Evolutionary conservation across 495 filamentous ascomycete genomes (phyloP), one percentile per base, ranked within the genome.

Genomic region (Hypoxylon cercidicola): DNA sequence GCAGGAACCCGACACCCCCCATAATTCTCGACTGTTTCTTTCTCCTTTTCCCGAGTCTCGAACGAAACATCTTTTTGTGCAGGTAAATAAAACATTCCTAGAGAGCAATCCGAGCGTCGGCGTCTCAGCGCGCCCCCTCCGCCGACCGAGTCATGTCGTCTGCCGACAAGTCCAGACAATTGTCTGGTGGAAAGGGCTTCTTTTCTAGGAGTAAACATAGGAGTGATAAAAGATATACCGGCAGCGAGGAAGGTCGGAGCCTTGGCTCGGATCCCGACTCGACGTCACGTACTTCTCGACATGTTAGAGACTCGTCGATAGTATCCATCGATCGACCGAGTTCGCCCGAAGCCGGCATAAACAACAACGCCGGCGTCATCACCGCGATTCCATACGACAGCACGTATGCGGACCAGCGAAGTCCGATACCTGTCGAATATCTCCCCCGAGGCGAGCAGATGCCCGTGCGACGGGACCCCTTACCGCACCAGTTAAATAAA

Each of bases 301-400:
- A 96, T 79, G 89, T 89, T 50, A 88, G 93, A 70, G 87, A 89
- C 32, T 88, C 88, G 16, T 94, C 90, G n/a, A 79, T 90, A 60
- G 82, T 88, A 55, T 93, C 91, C 1, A 70, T 91, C 66, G 91
- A 94, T 59, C 76, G 84, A 44, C 85, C 86, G 6, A 71, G 74
- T 55, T 78, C 83, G 32, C 76, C 82, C 67, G 82, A 83, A 40
- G 70, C 72, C 55, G 73, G 61, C 37, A 70, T 96, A 19, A 88
- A 90, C 58, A 87, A 88, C 76, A 90, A 85, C 30, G 87, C 94
- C n/a, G 95, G 93, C 46, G 85, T 93, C 12, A 92, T 97, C 59
- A 92, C 93, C 7, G 89, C 90, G 1, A 94, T 99, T 58, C 92
- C 95, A 11, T 97, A 94, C 77, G 91, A 97, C 52, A 88, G 79